phyloP scores from a whole-genome alignment of 495 filamentous ascomycete genomes.

The Aspergillus ostianus region DNA sequence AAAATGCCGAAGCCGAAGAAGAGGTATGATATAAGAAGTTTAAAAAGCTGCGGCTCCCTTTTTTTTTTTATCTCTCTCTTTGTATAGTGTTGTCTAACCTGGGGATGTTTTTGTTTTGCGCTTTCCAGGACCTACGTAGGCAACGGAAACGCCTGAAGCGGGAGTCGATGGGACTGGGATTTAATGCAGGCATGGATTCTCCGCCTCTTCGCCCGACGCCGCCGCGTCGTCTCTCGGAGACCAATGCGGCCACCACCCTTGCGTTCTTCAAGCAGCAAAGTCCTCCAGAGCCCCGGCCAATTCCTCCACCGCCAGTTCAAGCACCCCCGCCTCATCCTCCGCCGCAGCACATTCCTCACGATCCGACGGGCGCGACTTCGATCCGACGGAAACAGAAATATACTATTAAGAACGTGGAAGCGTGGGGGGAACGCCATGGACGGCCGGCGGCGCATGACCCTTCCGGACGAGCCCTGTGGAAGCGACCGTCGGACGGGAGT shows the following conservation, averaged over 20 bases:
- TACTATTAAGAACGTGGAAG: slow-evolving; percentile 51
- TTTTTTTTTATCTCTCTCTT: slow-evolving; percentile 1
- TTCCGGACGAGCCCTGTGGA: slow-evolving; percentile 45
- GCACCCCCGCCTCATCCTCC: slow-evolving; percentile 24
- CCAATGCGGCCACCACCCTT: slow-evolving; percentile 49
- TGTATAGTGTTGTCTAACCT: slow-evolving; percentile 13
- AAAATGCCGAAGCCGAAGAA: slow-evolving; percentile 47
- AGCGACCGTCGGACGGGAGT: slow-evolving; percentile 46
- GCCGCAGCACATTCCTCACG: slow-evolving; percentile 31
- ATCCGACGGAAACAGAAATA: slow-evolving; percentile 51
- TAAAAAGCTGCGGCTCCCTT: background rate
- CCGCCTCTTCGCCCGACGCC: slow-evolving; percentile 44
- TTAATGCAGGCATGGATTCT: slow-evolving; percentile 38
- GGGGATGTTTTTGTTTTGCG: background rate
- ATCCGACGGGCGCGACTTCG: slow-evolving; percentile 24
- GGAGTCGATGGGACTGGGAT: slow-evolving; percentile 46
- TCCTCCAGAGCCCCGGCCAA: slow-evolving; percentile 45
- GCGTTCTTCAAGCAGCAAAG: slow-evolving; percentile 52
- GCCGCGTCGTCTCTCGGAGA: slow-evolving; percentile 46
- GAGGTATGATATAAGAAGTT: slow-evolving; percentile 33
- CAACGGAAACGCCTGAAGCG: slow-evolving; percentile 47
- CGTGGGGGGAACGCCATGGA: slow-evolving; percentile 49
- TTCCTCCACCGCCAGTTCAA: slow-evolving; percentile 35
- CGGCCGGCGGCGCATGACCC: slow-evolving; percentile 47
- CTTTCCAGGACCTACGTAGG: slow-evolving; percentile 42